A percentile compares a stretch with the other conserved stretches of the same genome.
Evolutionary conservation across 352 stramenopile genomes (phyloP).

Genomic region (Globisporangium heterothallicum): DNA sequence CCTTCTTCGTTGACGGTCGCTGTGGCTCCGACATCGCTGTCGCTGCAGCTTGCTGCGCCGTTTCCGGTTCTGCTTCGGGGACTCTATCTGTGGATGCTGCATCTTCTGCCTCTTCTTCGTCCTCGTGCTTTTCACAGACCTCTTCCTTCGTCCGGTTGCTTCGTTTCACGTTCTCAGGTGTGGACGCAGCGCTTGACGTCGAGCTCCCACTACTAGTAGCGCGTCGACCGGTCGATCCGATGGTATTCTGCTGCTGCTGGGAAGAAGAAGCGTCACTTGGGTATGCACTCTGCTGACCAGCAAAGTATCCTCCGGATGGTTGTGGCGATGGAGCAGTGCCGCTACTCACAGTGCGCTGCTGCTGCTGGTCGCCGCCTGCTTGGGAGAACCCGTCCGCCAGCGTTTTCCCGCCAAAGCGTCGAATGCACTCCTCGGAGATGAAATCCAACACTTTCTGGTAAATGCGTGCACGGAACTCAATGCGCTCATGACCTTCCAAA

Average conservation of each 20-base stretch:
- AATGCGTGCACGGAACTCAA: constrained; percentile 71
- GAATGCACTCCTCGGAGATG: constrained; percentile 78
- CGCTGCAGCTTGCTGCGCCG: no score
- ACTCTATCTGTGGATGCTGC: no score
- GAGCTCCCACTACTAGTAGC: background rate
- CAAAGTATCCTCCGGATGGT: no score
- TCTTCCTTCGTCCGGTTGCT: background rate
- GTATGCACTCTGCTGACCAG: no score
- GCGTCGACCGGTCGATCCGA: no score
- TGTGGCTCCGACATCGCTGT: background rate
- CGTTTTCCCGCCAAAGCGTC: constrained; percentile 27
- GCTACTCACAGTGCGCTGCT: background rate
- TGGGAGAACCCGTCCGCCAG: background rate
- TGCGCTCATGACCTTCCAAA: constrained; percentile 60
- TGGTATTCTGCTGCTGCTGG: no score
- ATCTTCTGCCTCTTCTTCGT: no score
- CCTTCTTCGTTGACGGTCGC: background rate
- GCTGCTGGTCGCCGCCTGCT: constrained; percentile 1
- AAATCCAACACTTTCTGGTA: constrained; percentile 83
- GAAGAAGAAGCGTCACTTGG: no score
- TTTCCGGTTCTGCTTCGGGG: background rate
- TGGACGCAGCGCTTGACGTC: background rate
- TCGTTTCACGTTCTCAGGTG: background rate
- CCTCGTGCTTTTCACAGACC: no score
- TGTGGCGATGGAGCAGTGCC: background rate